These are phyloP conservation scores for Capsicum chinense DNA, from an alignment of 257 asterid genomes.

Conservation along the genomic window DNA sequence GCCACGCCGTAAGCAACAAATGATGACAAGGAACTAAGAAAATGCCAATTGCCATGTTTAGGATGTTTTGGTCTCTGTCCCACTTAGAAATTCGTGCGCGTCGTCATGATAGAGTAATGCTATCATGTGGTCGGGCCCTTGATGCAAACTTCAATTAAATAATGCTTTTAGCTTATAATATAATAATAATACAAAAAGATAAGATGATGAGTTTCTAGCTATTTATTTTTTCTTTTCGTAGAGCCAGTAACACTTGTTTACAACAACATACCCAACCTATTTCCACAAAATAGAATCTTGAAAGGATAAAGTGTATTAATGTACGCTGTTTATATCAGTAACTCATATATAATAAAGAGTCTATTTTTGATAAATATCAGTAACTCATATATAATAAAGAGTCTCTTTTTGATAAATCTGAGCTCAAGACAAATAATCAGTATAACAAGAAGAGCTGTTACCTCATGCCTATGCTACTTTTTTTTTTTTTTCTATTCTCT, in stretches of 20 bases:
- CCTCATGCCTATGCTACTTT: background rate
- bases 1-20: conserved; percentile 16
- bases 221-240: background rate
- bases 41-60: conserved; percentile 18
- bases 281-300: too few species aligned
- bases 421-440: too few species aligned
- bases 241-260: background rate
- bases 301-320: too few species aligned
- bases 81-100: conserved; percentile 14
- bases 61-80: conserved; percentile 17
- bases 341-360: too few species aligned
- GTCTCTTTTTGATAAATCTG: too few species aligned
- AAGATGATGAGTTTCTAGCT: background rate
- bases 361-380: too few species aligned
- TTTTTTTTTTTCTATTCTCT: background rate
- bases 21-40: conserved; percentile 25
- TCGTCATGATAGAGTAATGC: background rate
- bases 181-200: background rate
- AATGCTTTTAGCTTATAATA: background rate
- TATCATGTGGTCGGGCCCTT: conserved; percentile 1
- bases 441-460: background rate
- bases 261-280: too few species aligned
- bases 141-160: background rate
- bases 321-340: too few species aligned
- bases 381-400: too few species aligned